Conservation (phyloP, 768 basidiomycete species). For the Ramaria rubella region DNA sequence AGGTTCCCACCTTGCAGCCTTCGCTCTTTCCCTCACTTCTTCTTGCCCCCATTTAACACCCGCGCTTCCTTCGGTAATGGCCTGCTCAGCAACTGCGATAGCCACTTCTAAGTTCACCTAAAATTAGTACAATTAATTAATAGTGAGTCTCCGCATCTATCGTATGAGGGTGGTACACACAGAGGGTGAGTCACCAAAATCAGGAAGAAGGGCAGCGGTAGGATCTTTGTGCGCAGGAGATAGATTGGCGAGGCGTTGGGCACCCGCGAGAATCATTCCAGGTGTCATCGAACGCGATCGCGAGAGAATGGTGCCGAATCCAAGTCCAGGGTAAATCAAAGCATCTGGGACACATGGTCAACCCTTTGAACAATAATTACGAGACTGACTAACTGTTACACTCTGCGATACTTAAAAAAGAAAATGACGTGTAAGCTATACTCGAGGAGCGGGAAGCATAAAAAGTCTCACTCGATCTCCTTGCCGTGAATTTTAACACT, state of each 20-base stretch:
- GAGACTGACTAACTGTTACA: constrained; percentile 56
- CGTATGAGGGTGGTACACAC: constrained; percentile 35
- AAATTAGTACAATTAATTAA: background rate
- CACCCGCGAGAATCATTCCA: constrained; percentile 84
- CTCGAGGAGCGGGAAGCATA: background rate
- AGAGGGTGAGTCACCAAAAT: constrained; percentile 62
- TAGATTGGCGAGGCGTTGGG: constrained; percentile 64
- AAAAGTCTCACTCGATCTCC: constrained; percentile 51
- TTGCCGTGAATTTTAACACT: constrained; percentile 62
- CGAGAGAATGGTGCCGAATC: constrained; percentile 70
- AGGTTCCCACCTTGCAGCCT: constrained; percentile 54
- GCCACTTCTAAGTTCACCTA: constrained; percentile 26
- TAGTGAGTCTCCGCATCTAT: background rate
- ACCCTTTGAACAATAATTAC: background rate
- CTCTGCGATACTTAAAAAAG: constrained; percentile 54
- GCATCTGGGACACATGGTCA: constrained; percentile 38
- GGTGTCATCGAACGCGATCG: constrained; percentile 62
- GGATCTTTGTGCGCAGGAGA: constrained; percentile 71
- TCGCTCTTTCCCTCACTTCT: constrained; percentile 47
- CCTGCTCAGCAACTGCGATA: constrained; percentile 72
- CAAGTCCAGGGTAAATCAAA: constrained; percentile 80
- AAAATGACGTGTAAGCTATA: constrained; percentile 8
- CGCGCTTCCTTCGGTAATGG: constrained; percentile 64
- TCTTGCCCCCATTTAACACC: constrained; percentile 51
- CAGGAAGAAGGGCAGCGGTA: constrained; percentile 65